Percentiles rank a stretch among this genome's conserved stretches.
These are phyloP conservation scores for Quercus berberidifolia DNA, from an alignment of 306 rosid genomes.

Conservation along the genomic window DNA sequence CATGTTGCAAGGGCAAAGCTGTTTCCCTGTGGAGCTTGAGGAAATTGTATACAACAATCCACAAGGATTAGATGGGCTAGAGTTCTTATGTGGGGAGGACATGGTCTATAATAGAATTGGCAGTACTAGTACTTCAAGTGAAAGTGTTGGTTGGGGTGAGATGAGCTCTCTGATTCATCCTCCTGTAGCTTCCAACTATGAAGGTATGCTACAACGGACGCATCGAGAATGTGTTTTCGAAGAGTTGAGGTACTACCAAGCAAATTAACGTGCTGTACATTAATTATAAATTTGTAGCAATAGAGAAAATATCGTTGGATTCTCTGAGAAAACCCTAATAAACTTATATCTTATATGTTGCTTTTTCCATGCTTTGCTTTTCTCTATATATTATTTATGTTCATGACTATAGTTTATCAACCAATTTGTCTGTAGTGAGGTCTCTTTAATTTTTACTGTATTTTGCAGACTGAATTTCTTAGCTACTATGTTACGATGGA, in stretches of 20 bases:
- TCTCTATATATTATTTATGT: neutral
- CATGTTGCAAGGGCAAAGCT: constrained; percentile 44
- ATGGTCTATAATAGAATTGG: constrained; percentile 19
- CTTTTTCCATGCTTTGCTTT: constrained; percentile 3
- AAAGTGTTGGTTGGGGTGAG: constrained; percentile 42
- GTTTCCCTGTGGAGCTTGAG: constrained; percentile 23
- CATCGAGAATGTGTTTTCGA: constrained; percentile 33
- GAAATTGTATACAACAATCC: constrained; percentile 36
- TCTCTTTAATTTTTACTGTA: neutral
- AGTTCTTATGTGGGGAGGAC: constrained; percentile 48
- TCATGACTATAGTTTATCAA: constrained; percentile 13
- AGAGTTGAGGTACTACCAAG: constrained; percentile 34
- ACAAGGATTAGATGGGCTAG: constrained; percentile 47
- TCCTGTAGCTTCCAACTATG: constrained; percentile 29
- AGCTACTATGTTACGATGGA: neutral
- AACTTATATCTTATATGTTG: neutral
- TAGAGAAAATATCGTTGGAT: neutral
- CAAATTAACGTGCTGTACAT: constrained; percentile 25
- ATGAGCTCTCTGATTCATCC: constrained; percentile 37
- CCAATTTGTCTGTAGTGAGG: constrained; percentile 8
- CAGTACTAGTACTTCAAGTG: constrained; percentile 15
- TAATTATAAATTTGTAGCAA: constrained; percentile 11
- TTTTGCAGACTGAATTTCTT: neutral
- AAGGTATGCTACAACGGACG: constrained; percentile 22
- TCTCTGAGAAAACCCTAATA: constrained; percentile 19